phyloP scores from a whole-genome alignment of 2,329 filamentous ascomycete species.

The Epichloe hybrida region DNA sequence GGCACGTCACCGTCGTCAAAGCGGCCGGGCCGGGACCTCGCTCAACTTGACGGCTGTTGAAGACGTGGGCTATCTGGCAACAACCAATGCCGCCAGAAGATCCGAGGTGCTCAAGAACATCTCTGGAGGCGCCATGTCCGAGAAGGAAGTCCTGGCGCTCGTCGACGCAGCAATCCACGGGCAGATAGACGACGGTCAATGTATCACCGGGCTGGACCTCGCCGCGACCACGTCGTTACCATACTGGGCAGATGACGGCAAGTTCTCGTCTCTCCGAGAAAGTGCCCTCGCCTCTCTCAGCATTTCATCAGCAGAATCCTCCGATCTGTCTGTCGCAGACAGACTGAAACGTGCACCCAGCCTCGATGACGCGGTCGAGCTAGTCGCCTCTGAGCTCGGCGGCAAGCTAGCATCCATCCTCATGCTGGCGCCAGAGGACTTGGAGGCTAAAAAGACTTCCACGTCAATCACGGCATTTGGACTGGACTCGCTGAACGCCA shows the following conservation, averaged over 20 bases:
- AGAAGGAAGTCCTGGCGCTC: conserved; percentile 40
- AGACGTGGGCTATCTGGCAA: conserved; percentile 32
- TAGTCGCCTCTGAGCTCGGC: conserved; percentile 12
- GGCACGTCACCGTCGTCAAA: conserved; percentile 22
- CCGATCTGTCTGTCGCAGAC: conserved; percentile 7
- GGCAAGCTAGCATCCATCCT: conserved; percentile 23
- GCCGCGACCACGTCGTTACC: conserved; percentile 17
- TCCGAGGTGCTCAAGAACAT: conserved; percentile 35
- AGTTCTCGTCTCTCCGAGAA: conserved; percentile 36
- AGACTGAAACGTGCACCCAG: conserved; percentile 6
- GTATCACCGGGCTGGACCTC: conserved; percentile 40
- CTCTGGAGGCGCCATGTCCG: conserved; percentile 32
- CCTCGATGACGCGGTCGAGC: conserved; percentile 11
- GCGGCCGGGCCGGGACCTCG: conserved; percentile 29
- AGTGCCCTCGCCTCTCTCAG: conserved; percentile 14
- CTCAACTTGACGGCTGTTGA: conserved; percentile 40
- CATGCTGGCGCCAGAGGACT: conserved; percentile 13
- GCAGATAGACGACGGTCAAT: conserved; percentile 28
- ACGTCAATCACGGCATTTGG: conserved; percentile 15
- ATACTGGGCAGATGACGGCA: conserved; percentile 41
- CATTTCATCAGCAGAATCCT: background rate
- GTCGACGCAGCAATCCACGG: conserved; percentile 37
- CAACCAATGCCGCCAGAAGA: conserved; percentile 24
- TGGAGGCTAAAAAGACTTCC: conserved; percentile 9
- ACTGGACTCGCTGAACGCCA: conserved; percentile 36